Percentiles rank a stretch among this genome's conserved stretches.
These are phyloP conservation scores for Debaryomyces singareniensis DNA, from an alignment of 1,139 yeast genomes.

Conservation along the genomic window DNA sequence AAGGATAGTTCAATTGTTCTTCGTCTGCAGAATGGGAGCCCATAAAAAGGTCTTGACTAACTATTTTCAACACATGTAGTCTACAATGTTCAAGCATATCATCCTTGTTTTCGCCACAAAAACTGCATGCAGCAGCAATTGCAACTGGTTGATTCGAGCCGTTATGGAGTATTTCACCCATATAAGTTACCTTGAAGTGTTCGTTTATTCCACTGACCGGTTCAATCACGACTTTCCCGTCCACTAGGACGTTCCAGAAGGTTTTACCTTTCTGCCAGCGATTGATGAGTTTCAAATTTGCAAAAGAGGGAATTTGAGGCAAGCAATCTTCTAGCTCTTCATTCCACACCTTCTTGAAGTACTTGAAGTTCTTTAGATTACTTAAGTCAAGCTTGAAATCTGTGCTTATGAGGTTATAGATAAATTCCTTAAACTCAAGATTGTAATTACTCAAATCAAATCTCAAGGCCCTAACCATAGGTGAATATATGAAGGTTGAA, in stretches of 20 bases:
- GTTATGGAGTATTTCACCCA: constrained; percentile 6
- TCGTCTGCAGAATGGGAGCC: constrained; percentile 13
- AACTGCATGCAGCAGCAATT: constrained; percentile 62
- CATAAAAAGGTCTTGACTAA: constrained; percentile 15
- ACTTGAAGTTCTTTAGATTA: constrained; percentile 47
- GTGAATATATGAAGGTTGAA: constrained; percentile 38
- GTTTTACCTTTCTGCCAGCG: constrained; percentile 45
- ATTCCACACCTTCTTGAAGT: constrained; percentile 56
- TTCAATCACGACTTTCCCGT: constrained; percentile 77
- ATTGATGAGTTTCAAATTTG: constrained; percentile 31
- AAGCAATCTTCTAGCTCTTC: constrained; percentile 76
- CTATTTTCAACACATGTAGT: constrained; percentile 56
- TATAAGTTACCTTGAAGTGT: constrained; percentile 40
- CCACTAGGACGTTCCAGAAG: constrained; percentile 62
- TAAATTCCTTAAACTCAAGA: constrained; percentile 36
- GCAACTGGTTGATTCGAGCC: constrained; percentile 56
- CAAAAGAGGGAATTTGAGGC: constrained; percentile 24
- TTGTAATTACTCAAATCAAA: constrained; percentile 47
- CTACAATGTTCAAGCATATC: constrained; percentile 73
- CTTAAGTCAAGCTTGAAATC: constrained; percentile 33
- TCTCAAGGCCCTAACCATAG: constrained; percentile 50
- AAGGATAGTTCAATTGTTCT: constrained; percentile 48
- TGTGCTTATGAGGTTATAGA: constrained; percentile 27
- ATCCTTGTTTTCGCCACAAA: constrained; percentile 73
- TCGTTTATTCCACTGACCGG: constrained; percentile 86